Percentiles rank a stretch among this genome's conserved stretches.
phyloP scores from a whole-genome alignment of 2,329 filamentous ascomycete genomes.

The Fusarium liriodendri region DNA sequence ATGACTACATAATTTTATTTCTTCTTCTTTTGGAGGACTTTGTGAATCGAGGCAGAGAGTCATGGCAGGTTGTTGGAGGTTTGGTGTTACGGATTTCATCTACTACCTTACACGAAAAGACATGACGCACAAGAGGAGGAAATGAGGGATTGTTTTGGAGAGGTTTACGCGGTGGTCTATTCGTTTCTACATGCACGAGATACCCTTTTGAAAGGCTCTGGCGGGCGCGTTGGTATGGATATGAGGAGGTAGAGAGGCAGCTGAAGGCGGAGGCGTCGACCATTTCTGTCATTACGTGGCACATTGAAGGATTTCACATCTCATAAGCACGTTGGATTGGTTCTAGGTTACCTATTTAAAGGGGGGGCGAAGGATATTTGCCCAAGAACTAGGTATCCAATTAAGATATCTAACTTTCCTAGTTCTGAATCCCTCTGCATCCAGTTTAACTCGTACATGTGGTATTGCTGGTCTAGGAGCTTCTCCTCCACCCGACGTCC shows the following conservation, averaged over 20 bases:
- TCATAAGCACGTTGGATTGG: background rate
- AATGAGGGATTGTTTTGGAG: slow-evolving; percentile 22
- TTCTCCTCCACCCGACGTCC: too few species aligned
- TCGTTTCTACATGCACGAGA: slow-evolving; percentile 46
- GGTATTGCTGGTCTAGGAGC: background rate
- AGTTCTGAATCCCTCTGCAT: background rate
- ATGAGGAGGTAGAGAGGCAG: background rate
- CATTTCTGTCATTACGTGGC: slow-evolving; percentile 2
- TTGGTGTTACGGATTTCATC: slow-evolving; percentile 11
- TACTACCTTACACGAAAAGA: slow-evolving; percentile 21
- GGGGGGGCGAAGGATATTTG: background rate
- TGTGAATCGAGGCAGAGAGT: slow-evolving; percentile 21
- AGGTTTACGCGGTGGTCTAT: slow-evolving; percentile 38
- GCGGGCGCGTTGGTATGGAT: slow-evolving; percentile 22
- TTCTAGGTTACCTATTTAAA: slow-evolving; percentile 1
- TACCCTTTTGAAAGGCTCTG: slow-evolving; percentile 43
- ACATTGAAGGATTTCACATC: background rate
- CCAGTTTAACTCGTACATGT: background rate
- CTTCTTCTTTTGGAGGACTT: slow-evolving; percentile 10
- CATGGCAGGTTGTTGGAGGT: slow-evolving; percentile 10
- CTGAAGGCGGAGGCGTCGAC: background rate
- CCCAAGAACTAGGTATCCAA: slow-evolving; percentile 29
- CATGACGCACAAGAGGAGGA: slow-evolving; percentile 19
- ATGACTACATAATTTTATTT: slow-evolving; percentile 30
- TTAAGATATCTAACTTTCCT: slow-evolving; percentile 1